Evolutionary conservation across 768 basidiomycete species (phyloP), one percentile per base, ranked within the genome.

Genomic region (Termitomyces titanicus): DNA sequence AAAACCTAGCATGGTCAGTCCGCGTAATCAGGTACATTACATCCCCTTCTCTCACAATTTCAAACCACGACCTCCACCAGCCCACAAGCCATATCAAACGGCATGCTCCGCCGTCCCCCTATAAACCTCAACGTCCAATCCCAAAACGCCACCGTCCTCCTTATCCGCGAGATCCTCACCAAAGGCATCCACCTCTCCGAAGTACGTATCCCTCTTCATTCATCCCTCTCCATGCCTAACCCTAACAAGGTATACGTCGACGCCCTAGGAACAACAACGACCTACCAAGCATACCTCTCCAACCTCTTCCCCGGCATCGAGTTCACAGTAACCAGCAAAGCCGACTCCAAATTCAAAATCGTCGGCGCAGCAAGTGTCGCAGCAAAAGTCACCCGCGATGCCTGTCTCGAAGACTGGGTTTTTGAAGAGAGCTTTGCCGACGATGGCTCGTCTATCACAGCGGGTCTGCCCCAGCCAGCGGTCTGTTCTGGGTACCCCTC

Each of bases 301-400:
- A 77, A 79, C 7, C 65, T 86, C 31, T 99, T 98, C 69, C 91
- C 92, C 0, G 85, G 82, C 7, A 89, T 98, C 59, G 72, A 75
- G 38, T 95, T 99, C 67, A 94, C 92, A 0, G 97, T 99, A 22
- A 81, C 86, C 10, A 83, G 85, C 25, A 98, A 99, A 70, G 97
- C 97, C 15, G 97, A 99, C 66, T 86, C 87, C n/a, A 85, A 91
- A 58, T 99, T 84, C 79, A 97, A 94, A 65, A 95, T 99, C 56
- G 97, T 99, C 56, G 89, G 93, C 20, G 97, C 97, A 6, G 97
- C 96, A 1, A 94, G 92, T 67, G 92, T 98, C n/a, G 94, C 94
- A 2, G 97, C 97, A 2, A 99, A 99, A 72, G 94, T 96, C 25
- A 98, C 95, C 0, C 79, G 96, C 53, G 96, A 98, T 64, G 84